These are phyloP conservation scores for Hanseniaspora thailandica DNA, from an alignment of 805 yeast species.

Conservation along the genomic window DNA sequence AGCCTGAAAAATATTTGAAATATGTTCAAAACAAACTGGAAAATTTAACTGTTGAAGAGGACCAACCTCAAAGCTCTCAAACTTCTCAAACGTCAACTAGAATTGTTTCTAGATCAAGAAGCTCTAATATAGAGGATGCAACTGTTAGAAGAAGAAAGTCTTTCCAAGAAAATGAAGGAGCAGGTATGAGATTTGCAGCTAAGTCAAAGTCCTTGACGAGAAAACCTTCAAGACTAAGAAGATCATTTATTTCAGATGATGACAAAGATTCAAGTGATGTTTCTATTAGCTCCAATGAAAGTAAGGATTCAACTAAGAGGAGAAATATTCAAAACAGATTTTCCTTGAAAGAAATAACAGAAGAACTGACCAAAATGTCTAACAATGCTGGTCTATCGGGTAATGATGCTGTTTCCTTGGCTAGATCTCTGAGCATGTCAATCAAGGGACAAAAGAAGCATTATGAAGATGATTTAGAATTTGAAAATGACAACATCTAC, in stretches of 20 bases:
- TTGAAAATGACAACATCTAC: conserved; percentile 15
- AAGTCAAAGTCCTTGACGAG: conserved; percentile 22
- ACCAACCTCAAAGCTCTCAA: too few relatives aligned
- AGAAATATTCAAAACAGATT: conserved; percentile 33
- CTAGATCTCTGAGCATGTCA: conserved; percentile 63
- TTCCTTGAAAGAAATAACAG: conserved; percentile 58
- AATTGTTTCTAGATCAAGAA: conserved; percentile 25
- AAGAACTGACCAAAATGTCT: conserved; percentile 61
- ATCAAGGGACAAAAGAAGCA: conserved; percentile 27
- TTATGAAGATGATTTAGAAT: conserved; percentile 12
- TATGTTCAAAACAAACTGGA: conserved; percentile 43
- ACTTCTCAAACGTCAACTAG: conserved; percentile 17
- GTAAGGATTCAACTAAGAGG: conserved; percentile 15
- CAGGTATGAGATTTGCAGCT: neutral
- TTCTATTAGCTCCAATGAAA: conserved; percentile 26
- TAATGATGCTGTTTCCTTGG: conserved; percentile 71
- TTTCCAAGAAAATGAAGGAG: neutral
- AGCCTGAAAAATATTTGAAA: conserved; percentile 71
- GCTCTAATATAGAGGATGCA: conserved; percentile 6
- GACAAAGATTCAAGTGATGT: conserved; percentile 25
- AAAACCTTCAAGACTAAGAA: conserved; percentile 28
- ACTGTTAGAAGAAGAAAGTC: neutral
- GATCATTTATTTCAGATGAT: conserved; percentile 22
- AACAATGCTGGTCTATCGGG: conserved; percentile 68
- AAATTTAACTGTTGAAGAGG: conserved; percentile 21